A percentile compares a stretch with the other conserved stretches of the same genome.
Conservation (phyloP, 1,139 yeast species). For the Lodderomyces metapsilosis region DNA sequence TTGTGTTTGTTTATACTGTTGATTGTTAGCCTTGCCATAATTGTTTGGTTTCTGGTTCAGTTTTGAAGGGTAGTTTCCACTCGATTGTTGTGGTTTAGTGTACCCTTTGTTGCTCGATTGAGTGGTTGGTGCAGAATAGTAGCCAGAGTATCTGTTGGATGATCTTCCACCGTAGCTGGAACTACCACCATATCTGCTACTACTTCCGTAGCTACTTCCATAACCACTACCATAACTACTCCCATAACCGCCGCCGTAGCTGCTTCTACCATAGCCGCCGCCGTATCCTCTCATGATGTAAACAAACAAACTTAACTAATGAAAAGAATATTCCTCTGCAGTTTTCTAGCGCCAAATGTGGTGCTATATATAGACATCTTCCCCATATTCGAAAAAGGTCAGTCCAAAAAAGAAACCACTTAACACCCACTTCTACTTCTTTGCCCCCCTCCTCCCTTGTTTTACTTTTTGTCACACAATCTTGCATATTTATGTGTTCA, state of each 20-base stretch:
- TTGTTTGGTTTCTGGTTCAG: background rate
- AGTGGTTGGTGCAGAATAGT: background rate
- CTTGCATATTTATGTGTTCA: background rate
- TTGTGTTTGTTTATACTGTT: background rate
- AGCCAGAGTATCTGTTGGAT: background rate
- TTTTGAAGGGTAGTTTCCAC: background rate
- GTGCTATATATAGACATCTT: no score
- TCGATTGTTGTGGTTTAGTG: background rate
- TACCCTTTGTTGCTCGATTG: background rate
- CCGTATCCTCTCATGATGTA: background rate
- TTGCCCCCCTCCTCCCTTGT: background rate
- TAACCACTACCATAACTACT: conserved; percentile 4
- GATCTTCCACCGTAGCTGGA: background rate
- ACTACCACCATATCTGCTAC: conserved; percentile 1
- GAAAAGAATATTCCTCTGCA: no score
- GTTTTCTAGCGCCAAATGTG: no score
- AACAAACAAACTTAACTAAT: no score
- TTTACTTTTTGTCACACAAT: background rate
- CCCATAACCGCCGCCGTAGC: conserved; percentile 1
- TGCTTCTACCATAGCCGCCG: conserved; percentile 4
- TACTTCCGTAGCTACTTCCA: conserved; percentile 2
- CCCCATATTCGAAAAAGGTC: no score
- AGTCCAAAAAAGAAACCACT: no score
- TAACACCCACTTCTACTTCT: background rate
- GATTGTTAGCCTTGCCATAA: background rate